Evolutionary conservation across 2,329 filamentous ascomycete species (phyloP).

Genomic region (Aspergillus quadrilineatus): DNA sequence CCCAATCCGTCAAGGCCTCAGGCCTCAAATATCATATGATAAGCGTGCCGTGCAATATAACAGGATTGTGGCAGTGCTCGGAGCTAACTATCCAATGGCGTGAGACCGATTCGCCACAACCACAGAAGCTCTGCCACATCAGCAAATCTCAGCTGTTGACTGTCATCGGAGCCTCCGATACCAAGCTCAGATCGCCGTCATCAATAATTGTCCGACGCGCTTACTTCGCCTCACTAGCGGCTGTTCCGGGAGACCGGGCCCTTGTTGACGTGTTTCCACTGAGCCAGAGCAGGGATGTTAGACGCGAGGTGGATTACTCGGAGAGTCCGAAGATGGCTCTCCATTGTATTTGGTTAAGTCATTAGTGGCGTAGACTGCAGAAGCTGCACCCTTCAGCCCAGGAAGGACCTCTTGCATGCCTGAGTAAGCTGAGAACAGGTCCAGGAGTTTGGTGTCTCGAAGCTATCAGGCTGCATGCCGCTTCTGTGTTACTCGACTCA

Average conservation of each 20-base stretch:
- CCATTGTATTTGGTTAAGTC: too few species aligned
- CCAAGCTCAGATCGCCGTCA: conserved; percentile 7
- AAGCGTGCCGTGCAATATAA: not conserved
- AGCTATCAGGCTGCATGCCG: too few species aligned
- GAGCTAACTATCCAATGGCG: not conserved
- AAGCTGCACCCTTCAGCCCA: too few species aligned
- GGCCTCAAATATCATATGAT: too few species aligned
- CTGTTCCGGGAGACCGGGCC: not conserved
- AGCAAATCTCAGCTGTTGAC: conserved; percentile 11
- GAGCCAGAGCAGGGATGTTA: not conserved
- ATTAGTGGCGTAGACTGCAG: too few species aligned
- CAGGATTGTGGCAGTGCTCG: conserved; percentile 9
- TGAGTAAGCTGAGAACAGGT: too few species aligned
- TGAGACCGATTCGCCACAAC: not conserved
- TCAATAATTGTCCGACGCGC: conserved; percentile 4
- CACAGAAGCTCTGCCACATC: conserved; percentile 8
- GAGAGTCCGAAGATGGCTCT: not conserved
- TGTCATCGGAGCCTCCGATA: conserved; percentile 9
- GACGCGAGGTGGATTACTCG: not conserved
- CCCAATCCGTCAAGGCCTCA: too few species aligned
- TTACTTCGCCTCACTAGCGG: not conserved
- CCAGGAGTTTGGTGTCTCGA: too few species aligned
- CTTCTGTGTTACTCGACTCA: too few species aligned
- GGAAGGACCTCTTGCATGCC: too few species aligned
- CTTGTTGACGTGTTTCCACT: conserved; percentile 7